phyloP scores from a whole-genome alignment of 768 basidiomycete genomes.

The Hericium coralloides region DNA sequence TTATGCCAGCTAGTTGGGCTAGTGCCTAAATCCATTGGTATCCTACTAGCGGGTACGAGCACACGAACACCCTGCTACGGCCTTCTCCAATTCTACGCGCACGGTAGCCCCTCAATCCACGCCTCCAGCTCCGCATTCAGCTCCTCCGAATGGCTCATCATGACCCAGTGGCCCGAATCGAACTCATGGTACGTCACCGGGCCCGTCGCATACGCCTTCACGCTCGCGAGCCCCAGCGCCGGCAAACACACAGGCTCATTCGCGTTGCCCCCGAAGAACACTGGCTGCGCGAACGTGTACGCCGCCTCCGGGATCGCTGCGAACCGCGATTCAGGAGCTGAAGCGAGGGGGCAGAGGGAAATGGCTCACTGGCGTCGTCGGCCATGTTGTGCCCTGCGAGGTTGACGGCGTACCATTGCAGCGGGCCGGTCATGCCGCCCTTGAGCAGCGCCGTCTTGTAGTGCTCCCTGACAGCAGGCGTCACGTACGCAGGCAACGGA shows the following conservation, averaged over 20 bases:
- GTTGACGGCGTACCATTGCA: conserved; percentile 28
- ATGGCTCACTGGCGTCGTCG: conserved; percentile 24
- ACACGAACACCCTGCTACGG: too few relatives aligned
- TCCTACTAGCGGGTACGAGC: too few relatives aligned
- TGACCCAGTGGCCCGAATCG: conserved; percentile 30
- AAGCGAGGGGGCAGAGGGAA: neutral
- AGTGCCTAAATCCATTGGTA: too few relatives aligned
- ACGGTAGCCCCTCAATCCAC: neutral
- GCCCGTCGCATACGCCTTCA: conserved; percentile 21
- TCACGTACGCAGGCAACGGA: neutral
- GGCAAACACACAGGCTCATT: conserved; percentile 27
- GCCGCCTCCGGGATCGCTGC: neutral
- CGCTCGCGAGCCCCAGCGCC: conserved; percentile 15
- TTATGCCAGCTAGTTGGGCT: too few relatives aligned
- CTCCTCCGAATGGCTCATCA: conserved; percentile 24
- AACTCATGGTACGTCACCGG: conserved; percentile 23
- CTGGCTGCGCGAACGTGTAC: conserved; percentile 24
- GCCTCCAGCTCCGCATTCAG: conserved; percentile 19
- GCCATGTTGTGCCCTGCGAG: conserved; percentile 17
- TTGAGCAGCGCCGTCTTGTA: conserved; percentile 16
- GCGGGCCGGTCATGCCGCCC: conserved; percentile 24
- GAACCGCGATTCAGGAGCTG: neutral
- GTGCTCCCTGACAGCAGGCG: conserved; percentile 19
- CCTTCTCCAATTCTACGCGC: too few relatives aligned
- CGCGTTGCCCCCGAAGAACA: conserved; percentile 28